These are phyloP conservation scores for Hemisphaericaspora xylofermentans DNA, from an alignment of 1,139 yeast genomes.

Conservation along the genomic window DNA sequence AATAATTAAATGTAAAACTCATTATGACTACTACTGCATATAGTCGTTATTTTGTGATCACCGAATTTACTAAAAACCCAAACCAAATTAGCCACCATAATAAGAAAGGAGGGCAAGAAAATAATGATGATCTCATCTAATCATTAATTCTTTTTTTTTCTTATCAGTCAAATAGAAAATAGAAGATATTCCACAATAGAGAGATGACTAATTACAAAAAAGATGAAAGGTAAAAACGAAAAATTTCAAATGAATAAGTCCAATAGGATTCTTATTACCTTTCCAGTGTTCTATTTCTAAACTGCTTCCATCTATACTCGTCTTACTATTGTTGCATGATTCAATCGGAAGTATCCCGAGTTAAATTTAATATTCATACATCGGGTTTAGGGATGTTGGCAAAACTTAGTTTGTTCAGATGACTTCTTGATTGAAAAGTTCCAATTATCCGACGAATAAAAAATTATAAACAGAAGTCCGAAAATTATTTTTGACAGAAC, in stretches of 20 bases:
- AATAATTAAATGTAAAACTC: not conserved
- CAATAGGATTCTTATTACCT: too few species aligned
- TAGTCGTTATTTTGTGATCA: not conserved
- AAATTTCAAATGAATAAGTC: too few species aligned
- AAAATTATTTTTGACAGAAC: constrained; percentile 2
- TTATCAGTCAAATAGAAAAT: not conserved
- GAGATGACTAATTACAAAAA: not conserved
- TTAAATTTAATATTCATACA: too few species aligned
- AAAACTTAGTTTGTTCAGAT: not conserved
- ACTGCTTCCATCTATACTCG: too few species aligned
- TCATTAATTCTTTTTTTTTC: not conserved
- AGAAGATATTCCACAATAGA: not conserved
- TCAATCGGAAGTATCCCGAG: too few species aligned
- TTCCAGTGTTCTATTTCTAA: too few species aligned
- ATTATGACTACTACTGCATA: not conserved
- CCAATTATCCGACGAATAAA: not conserved
- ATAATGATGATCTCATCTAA: not conserved
- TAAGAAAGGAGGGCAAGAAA: not conserved
- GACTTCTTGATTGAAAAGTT: not conserved
- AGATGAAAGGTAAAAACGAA: not conserved
- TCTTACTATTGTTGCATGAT: too few species aligned
- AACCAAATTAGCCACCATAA: not conserved
- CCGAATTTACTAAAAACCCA: not conserved
- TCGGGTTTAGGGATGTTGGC: not conserved
- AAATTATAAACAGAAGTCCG: not conserved